These are phyloP conservation scores for Wickerhamiella kurtzmanii DNA, from an alignment of 805 yeast genomes.

Conservation along the genomic window DNA sequence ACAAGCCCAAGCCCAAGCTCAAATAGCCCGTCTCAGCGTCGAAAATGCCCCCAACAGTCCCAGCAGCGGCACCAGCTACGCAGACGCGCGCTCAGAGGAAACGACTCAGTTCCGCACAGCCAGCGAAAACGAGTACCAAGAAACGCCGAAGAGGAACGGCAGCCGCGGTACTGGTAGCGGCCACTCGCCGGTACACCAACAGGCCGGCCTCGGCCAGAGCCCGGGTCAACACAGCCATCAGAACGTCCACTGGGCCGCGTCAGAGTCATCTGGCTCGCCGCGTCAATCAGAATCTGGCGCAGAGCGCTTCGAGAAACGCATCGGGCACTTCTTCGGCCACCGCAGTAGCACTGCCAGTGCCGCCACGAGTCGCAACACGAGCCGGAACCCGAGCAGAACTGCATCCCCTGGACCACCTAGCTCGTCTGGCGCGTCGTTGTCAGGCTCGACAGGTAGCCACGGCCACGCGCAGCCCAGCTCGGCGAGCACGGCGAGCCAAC, in stretches of 20 bases:
- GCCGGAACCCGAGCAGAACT: neutral
- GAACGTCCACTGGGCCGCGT: neutral
- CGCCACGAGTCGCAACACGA: neutral
- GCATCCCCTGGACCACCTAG: neutral
- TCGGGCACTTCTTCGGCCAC: neutral
- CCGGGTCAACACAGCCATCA: too few relatives aligned
- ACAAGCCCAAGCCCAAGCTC: neutral
- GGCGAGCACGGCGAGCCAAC: too few relatives aligned
- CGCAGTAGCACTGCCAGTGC: neutral
- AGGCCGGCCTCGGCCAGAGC: too few relatives aligned
- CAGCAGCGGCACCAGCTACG: neutral
- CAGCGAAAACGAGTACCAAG: neutral
- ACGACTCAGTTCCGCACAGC: neutral
- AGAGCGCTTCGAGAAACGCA: neutral
- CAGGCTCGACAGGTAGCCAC: too few relatives aligned
- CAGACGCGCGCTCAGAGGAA: neutral
- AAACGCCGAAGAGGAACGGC: neutral
- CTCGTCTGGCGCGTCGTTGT: neutral
- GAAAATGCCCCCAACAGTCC: neutral
- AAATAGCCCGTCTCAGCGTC: neutral
- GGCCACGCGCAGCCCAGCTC: too few relatives aligned
- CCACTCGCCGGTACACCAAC: too few relatives aligned
- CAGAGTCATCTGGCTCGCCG: neutral
- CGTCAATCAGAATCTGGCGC: neutral
- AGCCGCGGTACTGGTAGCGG: neutral